phyloP scores from a whole-genome alignment of 352 stramenopile species.

The Globisporangium perplexum region DNA sequence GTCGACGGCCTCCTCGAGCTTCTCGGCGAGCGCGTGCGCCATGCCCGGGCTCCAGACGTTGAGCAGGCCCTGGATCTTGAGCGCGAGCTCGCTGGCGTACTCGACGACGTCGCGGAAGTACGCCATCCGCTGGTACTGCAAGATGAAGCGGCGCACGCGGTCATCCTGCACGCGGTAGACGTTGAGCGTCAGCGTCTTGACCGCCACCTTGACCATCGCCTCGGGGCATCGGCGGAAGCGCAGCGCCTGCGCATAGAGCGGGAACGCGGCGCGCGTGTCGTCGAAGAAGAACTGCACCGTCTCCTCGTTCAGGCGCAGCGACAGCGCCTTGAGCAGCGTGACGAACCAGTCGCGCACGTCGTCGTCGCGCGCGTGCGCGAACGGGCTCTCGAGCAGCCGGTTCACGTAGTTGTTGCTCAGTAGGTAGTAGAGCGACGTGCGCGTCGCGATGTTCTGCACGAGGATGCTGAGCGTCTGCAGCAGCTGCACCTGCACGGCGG shows the following conservation, averaged over 20 bases:
- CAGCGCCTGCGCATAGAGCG: constrained; percentile 69
- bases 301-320: constrained; percentile 78
- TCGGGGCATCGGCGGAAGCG: constrained; percentile 65
- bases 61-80: constrained; percentile 69
- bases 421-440: constrained; percentile 92
- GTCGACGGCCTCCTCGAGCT: constrained; percentile 74
- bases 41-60: constrained; percentile 43
- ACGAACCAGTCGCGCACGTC: constrained; percentile 89
- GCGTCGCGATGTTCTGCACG: constrained; percentile 86
- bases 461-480: constrained; percentile 92
- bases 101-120: constrained; percentile 83
- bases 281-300: constrained; percentile 89
- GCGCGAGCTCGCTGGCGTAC: constrained; percentile 62
- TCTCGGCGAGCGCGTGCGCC: constrained; percentile 38
- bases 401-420: constrained; percentile 96
- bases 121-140: constrained; percentile 63
- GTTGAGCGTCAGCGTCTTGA: constrained; percentile 87
- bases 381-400: constrained; percentile 83
- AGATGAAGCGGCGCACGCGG: constrained; percentile 67
- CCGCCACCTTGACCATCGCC: constrained; percentile 81
- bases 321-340: constrained; percentile 85
- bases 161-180: constrained; percentile 75
- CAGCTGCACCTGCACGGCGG: constrained; percentile 89
- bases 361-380: constrained; percentile 59
- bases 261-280: constrained; percentile 50